Base-by-base conservation (phyloP, 1,284 basidiomycete genomes). In the Fomitopsis schrenkii region DNA sequence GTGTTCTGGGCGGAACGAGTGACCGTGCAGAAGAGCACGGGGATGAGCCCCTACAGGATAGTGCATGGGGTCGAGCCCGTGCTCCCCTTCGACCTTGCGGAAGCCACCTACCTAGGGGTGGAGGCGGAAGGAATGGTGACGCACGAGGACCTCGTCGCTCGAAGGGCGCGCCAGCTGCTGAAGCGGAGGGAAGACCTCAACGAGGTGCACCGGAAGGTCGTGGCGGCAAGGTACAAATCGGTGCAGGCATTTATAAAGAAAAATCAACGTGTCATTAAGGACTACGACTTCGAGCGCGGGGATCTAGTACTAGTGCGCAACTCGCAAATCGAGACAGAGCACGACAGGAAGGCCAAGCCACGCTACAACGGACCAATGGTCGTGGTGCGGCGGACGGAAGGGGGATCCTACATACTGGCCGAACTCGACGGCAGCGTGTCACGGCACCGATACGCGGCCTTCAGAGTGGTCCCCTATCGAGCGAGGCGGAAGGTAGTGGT, bases 1-100 rank as follows among this genome's bases (percentile, higher is more conserved):
- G 71, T 77, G 0, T 75, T 81, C 46, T 82, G 77, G 77, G 74
- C 76, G 0, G 77, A 82, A 14, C 50, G 72, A 0, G 63, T 80
- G 0, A 77, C 76, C 0, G 63, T 72, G 1, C 60, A 66, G 0
- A 60, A 67, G 6, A 55, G 62, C 0, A 74, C 70, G 1, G 73
- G 77, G 0, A 71, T 67, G 30, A 76, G 67, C 0, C 79, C 79
- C 0, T 80, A 76, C 50, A 79, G 28, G 14, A 30, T 52, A 9
- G 6, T 33, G 33, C 28, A 52, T 35, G 48, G 48, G 12, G 48
- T 52, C 2, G 48, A 52, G 3, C 33, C 48, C 9, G 14, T 33
- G 3, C 17, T 52, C 9, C 48, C 33, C 8, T 52, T 52, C 14
- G 48, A 52, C 10, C 33, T 52, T 3, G 48, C 33, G 28, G 48